phyloP scores from a whole-genome alignment of 345 rosid genomes.

The Microcos paniculata region DNA sequence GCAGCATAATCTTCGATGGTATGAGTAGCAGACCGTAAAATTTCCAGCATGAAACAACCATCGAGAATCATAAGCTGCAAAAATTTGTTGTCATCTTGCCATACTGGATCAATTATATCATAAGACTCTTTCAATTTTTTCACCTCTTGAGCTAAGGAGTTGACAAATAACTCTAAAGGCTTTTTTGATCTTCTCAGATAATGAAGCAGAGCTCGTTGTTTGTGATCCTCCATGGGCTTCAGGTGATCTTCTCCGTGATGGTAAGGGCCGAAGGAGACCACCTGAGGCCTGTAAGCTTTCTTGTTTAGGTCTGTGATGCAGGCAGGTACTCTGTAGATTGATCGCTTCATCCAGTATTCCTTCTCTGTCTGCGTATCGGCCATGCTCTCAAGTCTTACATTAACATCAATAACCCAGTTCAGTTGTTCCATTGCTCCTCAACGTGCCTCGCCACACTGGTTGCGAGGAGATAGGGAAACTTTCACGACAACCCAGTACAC shows the following conservation, averaged over 20 bases:
- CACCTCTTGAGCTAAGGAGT: conserved; percentile 21
- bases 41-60: conserved; percentile 56
- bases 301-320: conserved; percentile 30
- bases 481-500: background rate
- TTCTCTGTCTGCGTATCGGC: conserved; percentile 13
- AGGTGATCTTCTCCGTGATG: conserved; percentile 33
- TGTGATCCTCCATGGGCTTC: conserved; percentile 44
- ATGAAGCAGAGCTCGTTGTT: conserved; percentile 33
- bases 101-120: conserved; percentile 22
- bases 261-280: conserved; percentile 47
- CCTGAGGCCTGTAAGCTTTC: conserved; percentile 38
- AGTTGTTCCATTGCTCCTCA: background rate
- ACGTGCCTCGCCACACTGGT: background rate
- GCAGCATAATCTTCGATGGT: conserved; percentile 27
- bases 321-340: conserved; percentile 41
- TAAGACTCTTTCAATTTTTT: conserved; percentile 30
- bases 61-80: conserved; percentile 49
- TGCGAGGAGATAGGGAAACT: background rate
- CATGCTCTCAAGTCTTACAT: conserved; percentile 16
- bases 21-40: conserved; percentile 18
- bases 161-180: conserved; percentile 19
- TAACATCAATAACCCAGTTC: conserved; percentile 23
- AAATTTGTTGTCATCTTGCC: conserved; percentile 22
- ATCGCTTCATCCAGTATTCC: conserved; percentile 31
- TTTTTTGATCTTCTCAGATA: conserved; percentile 31